Evolutionary conservation across 352 stramenopile species (phyloP).

Genomic region (Phytopythium vexans): DNA sequence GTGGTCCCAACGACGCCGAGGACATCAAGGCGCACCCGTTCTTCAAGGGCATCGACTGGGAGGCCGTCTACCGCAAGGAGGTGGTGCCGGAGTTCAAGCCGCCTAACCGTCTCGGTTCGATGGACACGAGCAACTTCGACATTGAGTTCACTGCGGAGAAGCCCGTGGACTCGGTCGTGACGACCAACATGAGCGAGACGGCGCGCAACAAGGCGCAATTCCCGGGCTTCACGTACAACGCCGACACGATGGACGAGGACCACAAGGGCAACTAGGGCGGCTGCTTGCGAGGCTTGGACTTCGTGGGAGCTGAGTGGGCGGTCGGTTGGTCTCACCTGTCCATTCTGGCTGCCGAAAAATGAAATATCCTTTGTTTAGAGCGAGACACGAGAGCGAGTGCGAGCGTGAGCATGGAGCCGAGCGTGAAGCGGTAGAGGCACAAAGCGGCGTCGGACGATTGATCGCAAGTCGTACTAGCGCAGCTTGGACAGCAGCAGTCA

Average conservation of each 20-base stretch:
- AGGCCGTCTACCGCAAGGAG: constrained; percentile 85
- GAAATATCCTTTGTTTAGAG: too few relatives aligned
- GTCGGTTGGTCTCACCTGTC: too few relatives aligned
- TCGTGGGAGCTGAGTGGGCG: too few relatives aligned
- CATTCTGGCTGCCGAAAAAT: too few relatives aligned
- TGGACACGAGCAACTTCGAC: constrained; percentile 94
- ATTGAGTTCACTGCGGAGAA: constrained; percentile 92
- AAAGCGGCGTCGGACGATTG: too few relatives aligned
- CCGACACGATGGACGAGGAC: constrained; percentile 84
- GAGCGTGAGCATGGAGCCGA: too few relatives aligned
- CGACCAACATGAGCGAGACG: constrained; percentile 88
- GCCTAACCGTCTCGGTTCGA: constrained; percentile 81
- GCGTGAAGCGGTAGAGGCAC: too few relatives aligned
- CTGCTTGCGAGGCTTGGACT: too few relatives aligned
- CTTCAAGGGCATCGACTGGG: constrained; percentile 92
- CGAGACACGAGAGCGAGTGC: too few relatives aligned
- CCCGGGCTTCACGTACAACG: constrained; percentile 89
- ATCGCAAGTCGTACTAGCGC: too few relatives aligned
- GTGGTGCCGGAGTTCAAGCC: constrained; percentile 91
- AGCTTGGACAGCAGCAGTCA: too few relatives aligned
- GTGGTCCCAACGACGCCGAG: constrained; percentile 79
- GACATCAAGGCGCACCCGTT: constrained; percentile 94
- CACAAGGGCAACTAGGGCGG: constrained; percentile 73
- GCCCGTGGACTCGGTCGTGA: constrained; percentile 88
- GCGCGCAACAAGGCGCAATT: constrained; percentile 90